These are phyloP conservation scores for Penicillium crustosum DNA, from an alignment of 2,329 filamentous ascomycete species.

Conservation along the genomic window DNA sequence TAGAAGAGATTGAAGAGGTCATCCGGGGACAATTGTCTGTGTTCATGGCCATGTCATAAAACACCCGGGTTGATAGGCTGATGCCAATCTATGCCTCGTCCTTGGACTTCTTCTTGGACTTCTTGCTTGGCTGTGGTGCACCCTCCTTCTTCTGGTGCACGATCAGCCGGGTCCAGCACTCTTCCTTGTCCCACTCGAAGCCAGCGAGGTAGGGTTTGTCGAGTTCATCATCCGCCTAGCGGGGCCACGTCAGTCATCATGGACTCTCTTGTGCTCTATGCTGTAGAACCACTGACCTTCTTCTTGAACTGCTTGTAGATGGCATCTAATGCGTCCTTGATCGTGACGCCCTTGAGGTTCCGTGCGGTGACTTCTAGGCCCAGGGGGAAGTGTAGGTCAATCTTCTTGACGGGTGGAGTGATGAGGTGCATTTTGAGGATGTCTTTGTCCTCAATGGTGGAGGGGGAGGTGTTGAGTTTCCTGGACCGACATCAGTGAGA, in stretches of 20 bases:
- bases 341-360: conserved; percentile 91
- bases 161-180: conserved; percentile 82
- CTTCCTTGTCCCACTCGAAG: conserved; percentile 95
- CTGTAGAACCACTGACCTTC: conserved; percentile 61
- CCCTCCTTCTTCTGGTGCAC: conserved; percentile 80
- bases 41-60: not conserved
- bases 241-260: conserved; percentile 4
- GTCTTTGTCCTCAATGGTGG: conserved; percentile 76
- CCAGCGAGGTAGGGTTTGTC: conserved; percentile 83
- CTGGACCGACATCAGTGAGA: conserved; percentile 48
- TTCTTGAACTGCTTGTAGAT: conserved; percentile 98
- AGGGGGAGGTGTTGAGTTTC: conserved; percentile 89
- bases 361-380: conserved; percentile 85
- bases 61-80: not conserved
- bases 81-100: conserved; percentile 33
- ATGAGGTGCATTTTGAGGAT: conserved; percentile 79
- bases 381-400: conserved; percentile 87
- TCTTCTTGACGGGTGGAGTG: conserved; percentile 83
- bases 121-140: conserved; percentile 47
- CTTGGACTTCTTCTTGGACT: conserved; percentile 57
- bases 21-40: not conserved
- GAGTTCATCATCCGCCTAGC: conserved; percentile 84
- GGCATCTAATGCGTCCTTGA: conserved; percentile 93
- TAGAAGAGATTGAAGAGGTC: not conserved
- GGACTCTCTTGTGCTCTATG: not conserved